phyloP scores from a whole-genome alignment of 495 filamentous ascomycete species.

The Penicillium manginii region DNA sequence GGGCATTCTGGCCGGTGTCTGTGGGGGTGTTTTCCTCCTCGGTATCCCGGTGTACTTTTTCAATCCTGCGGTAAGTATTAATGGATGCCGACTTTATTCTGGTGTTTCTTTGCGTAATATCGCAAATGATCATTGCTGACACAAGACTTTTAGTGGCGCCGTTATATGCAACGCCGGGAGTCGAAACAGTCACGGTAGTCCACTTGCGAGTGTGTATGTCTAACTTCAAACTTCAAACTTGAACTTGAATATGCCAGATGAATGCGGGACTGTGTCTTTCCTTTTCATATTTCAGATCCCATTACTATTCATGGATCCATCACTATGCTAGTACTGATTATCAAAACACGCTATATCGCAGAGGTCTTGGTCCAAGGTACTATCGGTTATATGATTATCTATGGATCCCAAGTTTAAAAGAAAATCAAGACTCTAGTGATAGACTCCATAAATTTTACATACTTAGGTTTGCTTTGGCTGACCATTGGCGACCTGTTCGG shows the following conservation, averaged over 20 bases:
- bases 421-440: too few species aligned
- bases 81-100: neutral
- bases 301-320: too few species aligned
- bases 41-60: slow-evolving; percentile 40
- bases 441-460: too few species aligned
- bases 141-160: slow-evolving; percentile 15
- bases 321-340: too few species aligned
- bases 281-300: too few species aligned
- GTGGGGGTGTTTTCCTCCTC: slow-evolving; percentile 30
- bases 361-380: too few species aligned
- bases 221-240: too few species aligned
- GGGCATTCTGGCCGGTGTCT: slow-evolving; percentile 35
- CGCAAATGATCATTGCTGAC: neutral
- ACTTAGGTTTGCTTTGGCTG: slow-evolving; percentile 8
- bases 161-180: slow-evolving; percentile 17
- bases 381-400: too few species aligned
- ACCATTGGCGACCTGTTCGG: slow-evolving; percentile 30
- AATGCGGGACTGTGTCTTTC: too few species aligned
- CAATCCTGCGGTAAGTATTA: slow-evolving; percentile 33
- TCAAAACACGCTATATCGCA: too few species aligned
- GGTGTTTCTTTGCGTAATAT: neutral
- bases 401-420: too few species aligned
- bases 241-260: too few species aligned
- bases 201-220: neutral
- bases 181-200: neutral